These are phyloP conservation scores for Phytophthora gonapodyides DNA, from an alignment of 352 stramenopile species.

Conservation along the genomic window DNA sequence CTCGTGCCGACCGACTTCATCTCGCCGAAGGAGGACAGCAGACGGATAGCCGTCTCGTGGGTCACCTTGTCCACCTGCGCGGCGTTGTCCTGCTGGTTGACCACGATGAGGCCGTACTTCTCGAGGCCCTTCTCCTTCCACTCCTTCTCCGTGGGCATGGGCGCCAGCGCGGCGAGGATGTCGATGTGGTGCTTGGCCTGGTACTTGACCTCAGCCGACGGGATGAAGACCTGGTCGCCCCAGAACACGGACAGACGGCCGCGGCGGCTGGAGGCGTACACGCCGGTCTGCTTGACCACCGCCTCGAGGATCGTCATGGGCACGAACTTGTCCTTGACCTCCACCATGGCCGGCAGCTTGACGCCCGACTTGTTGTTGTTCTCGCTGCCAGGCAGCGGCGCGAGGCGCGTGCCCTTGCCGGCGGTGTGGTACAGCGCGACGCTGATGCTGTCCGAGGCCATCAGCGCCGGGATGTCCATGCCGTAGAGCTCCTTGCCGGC, in stretches of 20 bases:
- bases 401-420: slow-evolving; percentile 97
- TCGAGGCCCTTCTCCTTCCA: slow-evolving; percentile 97
- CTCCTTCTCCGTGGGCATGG: slow-evolving; percentile 93
- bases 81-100: slow-evolving; percentile 92
- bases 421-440: slow-evolving; percentile 98
- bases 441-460: slow-evolving; percentile 82
- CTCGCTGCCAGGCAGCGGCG: slow-evolving; percentile 95
- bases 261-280: slow-evolving; percentile 95
- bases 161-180: slow-evolving; percentile 95
- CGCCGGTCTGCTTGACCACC: slow-evolving; percentile 98
- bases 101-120: slow-evolving; percentile 98
- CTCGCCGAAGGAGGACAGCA: slow-evolving; percentile 93
- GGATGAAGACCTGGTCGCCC: slow-evolving; percentile 99
- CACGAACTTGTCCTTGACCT: slow-evolving; percentile 85
- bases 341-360: slow-evolving; percentile 95
- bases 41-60: slow-evolving; percentile 93
- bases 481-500: slow-evolving; percentile 87
- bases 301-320: slow-evolving; percentile 98
- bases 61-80: slow-evolving; percentile 98
- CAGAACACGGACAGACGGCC: slow-evolving; percentile 97
- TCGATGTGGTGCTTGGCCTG: slow-evolving; percentile 96
- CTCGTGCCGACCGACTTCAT: slow-evolving; percentile 96
- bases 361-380: slow-evolving; percentile 99
- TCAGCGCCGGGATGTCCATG: slow-evolving; percentile 83
- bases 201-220: slow-evolving; percentile 93